A percentile compares a stretch with the other conserved stretches of the same genome.
phyloP scores from a whole-genome alignment of 75 land plant species.

The Cupressus sempervirens region DNA sequence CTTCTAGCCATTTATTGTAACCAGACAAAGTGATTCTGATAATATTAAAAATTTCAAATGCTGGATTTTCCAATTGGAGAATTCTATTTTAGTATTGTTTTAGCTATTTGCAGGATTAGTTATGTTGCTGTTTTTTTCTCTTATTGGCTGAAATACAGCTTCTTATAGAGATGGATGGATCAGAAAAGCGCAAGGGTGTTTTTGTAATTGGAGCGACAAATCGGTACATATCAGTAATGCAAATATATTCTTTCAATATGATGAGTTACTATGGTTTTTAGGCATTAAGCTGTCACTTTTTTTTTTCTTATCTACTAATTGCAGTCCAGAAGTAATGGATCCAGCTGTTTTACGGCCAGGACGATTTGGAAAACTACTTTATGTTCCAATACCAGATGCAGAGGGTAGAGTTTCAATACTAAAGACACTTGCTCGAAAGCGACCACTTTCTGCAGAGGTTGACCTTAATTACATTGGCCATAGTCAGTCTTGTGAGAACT shows the following conservation, averaged over 20 bases:
- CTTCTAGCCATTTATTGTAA: not conserved
- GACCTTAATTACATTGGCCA: conserved; percentile 59
- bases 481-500: conserved; percentile 56
- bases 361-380: conserved; percentile 79
- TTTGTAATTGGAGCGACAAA: conserved; percentile 95
- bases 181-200: conserved; percentile 74
- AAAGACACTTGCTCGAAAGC: conserved; percentile 56
- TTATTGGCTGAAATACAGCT: conserved; percentile 43
- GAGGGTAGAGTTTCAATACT: conserved; percentile 71
- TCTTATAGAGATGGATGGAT: conserved; percentile 92
- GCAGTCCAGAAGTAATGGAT: conserved; percentile 87
- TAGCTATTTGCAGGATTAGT: not conserved
- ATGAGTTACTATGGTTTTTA: not conserved
- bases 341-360: conserved; percentile 86
- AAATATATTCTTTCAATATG: not conserved
- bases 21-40: not conserved
- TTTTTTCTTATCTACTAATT: not conserved
- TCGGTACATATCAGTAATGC: conserved; percentile 37
- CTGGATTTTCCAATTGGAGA: not conserved
- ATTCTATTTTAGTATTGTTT: not conserved
- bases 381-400: conserved; percentile 79
- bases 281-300: not conserved
- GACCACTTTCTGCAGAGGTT: conserved; percentile 67
- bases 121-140: not conserved
- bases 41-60: not conserved